phyloP scores from a whole-genome alignment of 2,329 filamentous ascomycete species.

The Alternaria alternata region DNA sequence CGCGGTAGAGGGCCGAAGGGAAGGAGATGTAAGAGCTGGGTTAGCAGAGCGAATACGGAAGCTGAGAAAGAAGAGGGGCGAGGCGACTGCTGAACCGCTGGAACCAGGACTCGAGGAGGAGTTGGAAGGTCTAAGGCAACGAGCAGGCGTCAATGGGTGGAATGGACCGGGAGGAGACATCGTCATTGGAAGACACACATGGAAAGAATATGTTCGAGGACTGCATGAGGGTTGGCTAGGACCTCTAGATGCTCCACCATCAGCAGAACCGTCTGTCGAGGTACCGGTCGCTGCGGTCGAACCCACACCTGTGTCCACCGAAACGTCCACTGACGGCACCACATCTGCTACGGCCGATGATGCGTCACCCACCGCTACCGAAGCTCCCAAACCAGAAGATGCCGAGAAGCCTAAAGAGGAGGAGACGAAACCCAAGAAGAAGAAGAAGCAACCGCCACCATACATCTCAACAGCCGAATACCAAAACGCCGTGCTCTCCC shows the following conservation, averaged over 20 bases:
- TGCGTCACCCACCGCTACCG: conserved; percentile 43
- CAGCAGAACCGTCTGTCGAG: conserved; percentile 30
- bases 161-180: conserved; percentile 82
- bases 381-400: conserved; percentile 38
- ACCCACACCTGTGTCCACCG: conserved; percentile 12
- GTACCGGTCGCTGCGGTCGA: conserved; percentile 21
- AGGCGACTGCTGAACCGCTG: conserved; percentile 55
- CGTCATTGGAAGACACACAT: conserved; percentile 87
- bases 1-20: conserved; percentile 87
- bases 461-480: conserved; percentile 80
- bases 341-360: conserved; percentile 39
- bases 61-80: conserved; percentile 66
- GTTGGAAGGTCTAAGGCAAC: conserved; percentile 69
- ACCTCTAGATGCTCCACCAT: conserved; percentile 71
- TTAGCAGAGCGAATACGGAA: conserved; percentile 85
- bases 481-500: conserved; percentile 68
- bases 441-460: conserved; percentile 70
- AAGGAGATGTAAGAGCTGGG: conserved; percentile 90
- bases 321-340: conserved; percentile 21
- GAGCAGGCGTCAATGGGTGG: conserved; percentile 74
- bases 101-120: conserved; percentile 64
- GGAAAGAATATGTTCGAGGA: conserved; percentile 96
- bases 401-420: conserved; percentile 46
- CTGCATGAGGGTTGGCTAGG: conserved; percentile 97
- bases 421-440: conserved; percentile 58